Evolutionary conservation across 208 protist genomes (phyloP), one percentile per base, ranked within the genome.

Genomic region (Crithidia expoeki): DNA sequence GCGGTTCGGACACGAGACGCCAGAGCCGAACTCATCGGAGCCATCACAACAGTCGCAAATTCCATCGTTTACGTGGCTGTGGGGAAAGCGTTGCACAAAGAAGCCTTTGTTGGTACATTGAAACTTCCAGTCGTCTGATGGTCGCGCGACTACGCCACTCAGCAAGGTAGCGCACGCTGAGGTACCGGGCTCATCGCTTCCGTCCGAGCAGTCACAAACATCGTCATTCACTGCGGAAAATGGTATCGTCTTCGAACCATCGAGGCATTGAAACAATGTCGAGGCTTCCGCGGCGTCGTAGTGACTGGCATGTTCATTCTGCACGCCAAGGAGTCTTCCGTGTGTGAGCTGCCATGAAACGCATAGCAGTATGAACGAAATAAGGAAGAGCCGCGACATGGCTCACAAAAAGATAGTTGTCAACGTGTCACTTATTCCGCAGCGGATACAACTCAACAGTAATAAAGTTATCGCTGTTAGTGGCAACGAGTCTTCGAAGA

Each of bases 171-270:
- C 47, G 70, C 92, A 96, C 23, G 87, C 89, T 3, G 84, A 77
- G 1, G 94, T 97, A 10, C 95, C 95, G 25, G 97, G 96, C 79
- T 99, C 97, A 79, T 98, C 97, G 55, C 79, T 94, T 30, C 97
- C 96, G 74, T 99, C 97, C 36, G 68, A 42, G 66, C 97, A 99
- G 73, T 99, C 96, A 74, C 97, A 99, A 72, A 95, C 97, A 52
- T 98, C 94, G 68, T 99, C 89, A 76, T 99, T 98, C 17, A 99
- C 94, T 7, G 79, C 27, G 19, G 47, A 36, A 27, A 86, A 78
- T 25, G 84, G 72, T 27, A 98, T 91, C 11, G 57, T 71, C 7
- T 50, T 50, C 17, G 75, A 81, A 0, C 57, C 63, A 51, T 90
- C 76, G 11, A 90, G 56, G 52, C 86, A 94, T 11, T 44, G 46